Evolutionary conservation across 257 asterid species (phyloP).

Genomic region (Rehmannia glutinosa): DNA sequence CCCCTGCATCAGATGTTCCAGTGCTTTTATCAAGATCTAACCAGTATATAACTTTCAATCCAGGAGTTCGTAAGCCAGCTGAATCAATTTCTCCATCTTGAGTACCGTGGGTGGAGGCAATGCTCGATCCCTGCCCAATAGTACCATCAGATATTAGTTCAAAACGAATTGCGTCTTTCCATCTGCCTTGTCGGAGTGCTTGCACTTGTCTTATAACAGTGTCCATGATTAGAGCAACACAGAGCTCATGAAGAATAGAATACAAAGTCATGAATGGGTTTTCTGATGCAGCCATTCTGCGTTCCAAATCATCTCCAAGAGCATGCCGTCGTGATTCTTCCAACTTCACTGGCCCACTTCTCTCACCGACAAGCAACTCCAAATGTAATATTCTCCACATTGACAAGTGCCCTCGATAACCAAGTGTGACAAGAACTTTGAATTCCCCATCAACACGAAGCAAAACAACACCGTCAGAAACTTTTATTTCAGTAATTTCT

Average conservation of each 20-base stretch:
- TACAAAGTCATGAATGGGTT: conserved; percentile 72
- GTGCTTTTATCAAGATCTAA: conserved; percentile 75
- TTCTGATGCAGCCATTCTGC: conserved; percentile 95
- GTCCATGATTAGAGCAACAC: conserved; percentile 95
- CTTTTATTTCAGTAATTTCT: conserved; percentile 65
- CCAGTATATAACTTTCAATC: conserved; percentile 91
- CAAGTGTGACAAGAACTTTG: conserved; percentile 92
- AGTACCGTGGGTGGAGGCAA: conserved; percentile 40
- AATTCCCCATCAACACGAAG: conserved; percentile 93
- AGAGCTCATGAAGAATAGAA: conserved; percentile 87
- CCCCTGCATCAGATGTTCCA: conserved; percentile 57
- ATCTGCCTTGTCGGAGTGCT: conserved; percentile 83
- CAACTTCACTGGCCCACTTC: conserved; percentile 70
- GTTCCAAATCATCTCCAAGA: conserved; percentile 97
- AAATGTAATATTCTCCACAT: conserved; percentile 97
- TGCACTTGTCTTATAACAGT: conserved; percentile 95
- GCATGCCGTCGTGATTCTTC: conserved; percentile 91
- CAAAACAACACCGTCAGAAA: conserved; percentile 86
- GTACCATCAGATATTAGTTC: conserved; percentile 92
- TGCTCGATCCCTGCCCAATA: conserved; percentile 60
- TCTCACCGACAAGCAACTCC: conserved; percentile 97
- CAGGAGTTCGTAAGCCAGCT: conserved; percentile 83
- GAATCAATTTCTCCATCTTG: conserved; percentile 88
- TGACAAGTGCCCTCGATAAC: conserved; percentile 95
- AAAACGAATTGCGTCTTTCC: conserved; percentile 97